phyloP scores from a whole-genome alignment of 768 basidiomycete genomes.

The Sarcodon sp. region DNA sequence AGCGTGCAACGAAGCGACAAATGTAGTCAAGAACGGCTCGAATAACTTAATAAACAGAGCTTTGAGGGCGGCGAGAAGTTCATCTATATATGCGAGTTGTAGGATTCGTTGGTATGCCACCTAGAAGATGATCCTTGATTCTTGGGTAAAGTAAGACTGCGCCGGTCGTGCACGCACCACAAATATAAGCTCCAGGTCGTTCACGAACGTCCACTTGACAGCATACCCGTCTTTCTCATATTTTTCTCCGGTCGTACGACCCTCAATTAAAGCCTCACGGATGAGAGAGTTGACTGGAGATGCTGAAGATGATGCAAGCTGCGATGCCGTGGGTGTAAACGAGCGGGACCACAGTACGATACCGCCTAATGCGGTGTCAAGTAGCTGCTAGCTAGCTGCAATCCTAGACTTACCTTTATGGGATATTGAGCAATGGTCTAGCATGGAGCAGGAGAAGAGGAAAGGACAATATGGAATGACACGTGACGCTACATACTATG shows the following conservation, averaged over 20 bases:
- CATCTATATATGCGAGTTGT: slow-evolving; percentile 87
- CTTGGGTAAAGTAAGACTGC: not conserved
- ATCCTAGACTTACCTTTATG: slow-evolving; percentile 55
- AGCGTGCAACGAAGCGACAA: slow-evolving; percentile 74
- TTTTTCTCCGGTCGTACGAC: slow-evolving; percentile 65
- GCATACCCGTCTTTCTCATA: slow-evolving; percentile 94
- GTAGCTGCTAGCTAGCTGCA: not conserved
- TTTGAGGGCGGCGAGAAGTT: slow-evolving; percentile 71
- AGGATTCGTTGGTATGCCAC: slow-evolving; percentile 95
- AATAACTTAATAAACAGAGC: slow-evolving; percentile 80
- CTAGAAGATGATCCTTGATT: slow-evolving; percentile 22
- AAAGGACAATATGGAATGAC: not conserved
- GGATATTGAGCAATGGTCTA: slow-evolving; percentile 93
- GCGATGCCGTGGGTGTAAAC: slow-evolving; percentile 57
- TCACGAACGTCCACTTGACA: slow-evolving; percentile 89
- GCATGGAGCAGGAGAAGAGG: slow-evolving; percentile 34
- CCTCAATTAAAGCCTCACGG: slow-evolving; percentile 71
- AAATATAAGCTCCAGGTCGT: slow-evolving; percentile 93
- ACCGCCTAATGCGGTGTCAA: slow-evolving; percentile 44
- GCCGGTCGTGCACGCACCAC: slow-evolving; percentile 45
- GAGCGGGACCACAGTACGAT: slow-evolving; percentile 91
- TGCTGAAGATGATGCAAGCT: slow-evolving; percentile 14
- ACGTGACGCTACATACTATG: not conserved
- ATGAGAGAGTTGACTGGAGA: slow-evolving; percentile 20
- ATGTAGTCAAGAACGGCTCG: slow-evolving; percentile 68